phyloP scores from a whole-genome alignment of 805 yeast species.

The Yarrowia deformans region DNA sequence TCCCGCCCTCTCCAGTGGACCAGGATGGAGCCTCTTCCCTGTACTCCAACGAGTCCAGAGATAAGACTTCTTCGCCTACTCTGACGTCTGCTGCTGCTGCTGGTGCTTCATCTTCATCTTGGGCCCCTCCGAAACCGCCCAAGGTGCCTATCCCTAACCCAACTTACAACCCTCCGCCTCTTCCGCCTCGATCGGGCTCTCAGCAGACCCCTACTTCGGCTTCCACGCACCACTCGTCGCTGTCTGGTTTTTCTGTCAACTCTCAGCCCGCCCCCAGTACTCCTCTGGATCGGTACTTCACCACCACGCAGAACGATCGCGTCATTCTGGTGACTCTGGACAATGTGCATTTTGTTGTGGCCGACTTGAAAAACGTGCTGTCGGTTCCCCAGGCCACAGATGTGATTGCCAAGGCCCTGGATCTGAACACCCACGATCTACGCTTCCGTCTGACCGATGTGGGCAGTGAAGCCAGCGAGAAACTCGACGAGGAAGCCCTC shows the following conservation, averaged over 20 bases:
- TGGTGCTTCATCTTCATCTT: not conserved
- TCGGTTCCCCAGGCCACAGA: constrained; percentile 54
- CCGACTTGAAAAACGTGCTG: constrained; percentile 51
- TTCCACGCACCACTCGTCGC: constrained; percentile 13
- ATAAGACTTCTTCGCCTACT: not conserved
- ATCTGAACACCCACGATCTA: constrained; percentile 41
- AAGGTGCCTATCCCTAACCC: constrained; percentile 14
- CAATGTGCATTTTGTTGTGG: constrained; percentile 60
- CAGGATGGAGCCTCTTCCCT: constrained; percentile 6
- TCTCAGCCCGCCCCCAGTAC: constrained; percentile 15
- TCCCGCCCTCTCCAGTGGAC: constrained; percentile 23
- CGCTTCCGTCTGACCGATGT: constrained; percentile 73
- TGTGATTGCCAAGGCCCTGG: constrained; percentile 53
- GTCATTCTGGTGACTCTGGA: constrained; percentile 69
- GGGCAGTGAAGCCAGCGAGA: constrained; percentile 55
- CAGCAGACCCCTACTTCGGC: constrained; percentile 29
- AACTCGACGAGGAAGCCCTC: constrained; percentile 44
- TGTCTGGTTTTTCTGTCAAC: constrained; percentile 11
- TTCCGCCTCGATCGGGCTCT: constrained; percentile 11
- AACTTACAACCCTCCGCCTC: constrained; percentile 10
- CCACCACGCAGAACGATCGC: constrained; percentile 41
- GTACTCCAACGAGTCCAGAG: constrained; percentile 26
- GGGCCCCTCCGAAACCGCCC: constrained; percentile 37
- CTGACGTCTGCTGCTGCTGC: no score
- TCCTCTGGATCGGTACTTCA: constrained; percentile 18